phyloP scores from a whole-genome alignment of 495 filamentous ascomycete species.

The Aspergillus nidulans region DNA sequence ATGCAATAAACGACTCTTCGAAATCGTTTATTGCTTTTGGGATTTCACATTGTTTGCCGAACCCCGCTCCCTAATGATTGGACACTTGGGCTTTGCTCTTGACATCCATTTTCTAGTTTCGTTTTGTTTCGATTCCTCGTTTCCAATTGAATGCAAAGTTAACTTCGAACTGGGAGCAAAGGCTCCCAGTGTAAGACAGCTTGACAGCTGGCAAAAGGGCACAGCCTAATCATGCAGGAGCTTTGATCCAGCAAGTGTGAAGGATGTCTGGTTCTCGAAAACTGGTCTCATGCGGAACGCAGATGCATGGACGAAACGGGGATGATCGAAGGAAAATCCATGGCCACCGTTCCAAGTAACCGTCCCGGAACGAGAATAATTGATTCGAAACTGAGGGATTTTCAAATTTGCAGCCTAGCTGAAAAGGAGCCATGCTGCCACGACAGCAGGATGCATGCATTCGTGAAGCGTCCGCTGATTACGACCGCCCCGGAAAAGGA shows the following conservation, averaged over 20 bases:
- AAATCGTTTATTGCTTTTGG: conserved; percentile 14
- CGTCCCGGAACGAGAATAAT: conserved; percentile 21
- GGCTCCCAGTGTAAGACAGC: conserved; percentile 33
- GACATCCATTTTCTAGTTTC: conserved; percentile 10
- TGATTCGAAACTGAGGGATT: conserved; percentile 43
- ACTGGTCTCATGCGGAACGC: conserved; percentile 15
- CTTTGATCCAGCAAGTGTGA: conserved; percentile 26
- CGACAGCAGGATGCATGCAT: conserved; percentile 41
- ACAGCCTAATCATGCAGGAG: conserved; percentile 37
- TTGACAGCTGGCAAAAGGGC: conserved; percentile 39
- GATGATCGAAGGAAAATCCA: conserved; percentile 29
- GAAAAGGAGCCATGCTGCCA: conserved; percentile 31
- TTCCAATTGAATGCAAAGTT: conserved; percentile 25
- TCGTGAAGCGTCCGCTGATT: conserved; percentile 36
- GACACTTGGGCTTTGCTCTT: not conserved
- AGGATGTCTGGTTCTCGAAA: conserved; percentile 19
- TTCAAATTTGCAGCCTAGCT: conserved; percentile 30
- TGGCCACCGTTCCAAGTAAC: conserved; percentile 33
- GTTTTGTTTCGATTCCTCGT: conserved; percentile 13
- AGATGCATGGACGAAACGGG: conserved; percentile 29
- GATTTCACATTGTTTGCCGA: conserved; percentile 8
- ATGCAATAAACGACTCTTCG: conserved; percentile 8
- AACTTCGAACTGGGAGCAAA: conserved; percentile 20
- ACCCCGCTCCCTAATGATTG: conserved; percentile 4
- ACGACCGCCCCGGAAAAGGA: conserved; percentile 30